Percentiles rank a stretch among this genome's conserved stretches.
Conservation (phyloP, 495 filamentous ascomycete species). For the Penicillium simplicissimum region DNA sequence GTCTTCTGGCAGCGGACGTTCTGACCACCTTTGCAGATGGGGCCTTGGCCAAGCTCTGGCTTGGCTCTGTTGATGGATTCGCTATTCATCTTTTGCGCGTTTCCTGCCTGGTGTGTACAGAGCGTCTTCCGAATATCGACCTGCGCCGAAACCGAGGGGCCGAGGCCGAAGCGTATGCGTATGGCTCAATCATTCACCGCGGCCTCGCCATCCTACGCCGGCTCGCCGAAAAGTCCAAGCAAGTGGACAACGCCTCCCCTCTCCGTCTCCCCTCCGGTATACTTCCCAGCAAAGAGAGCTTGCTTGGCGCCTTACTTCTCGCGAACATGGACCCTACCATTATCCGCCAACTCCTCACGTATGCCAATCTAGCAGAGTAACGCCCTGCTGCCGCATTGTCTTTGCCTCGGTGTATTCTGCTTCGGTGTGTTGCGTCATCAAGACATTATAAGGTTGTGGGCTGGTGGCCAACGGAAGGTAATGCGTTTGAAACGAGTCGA, state of each 20-base stretch:
- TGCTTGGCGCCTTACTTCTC: slow-evolving; percentile 68
- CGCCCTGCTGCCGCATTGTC: background rate
- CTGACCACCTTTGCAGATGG: slow-evolving; percentile 72
- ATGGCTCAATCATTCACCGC: slow-evolving; percentile 62
- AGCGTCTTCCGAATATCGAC: slow-evolving; percentile 47
- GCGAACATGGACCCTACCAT: slow-evolving; percentile 59
- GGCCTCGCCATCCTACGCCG: slow-evolving; percentile 69
- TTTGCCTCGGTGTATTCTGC: slow-evolving; percentile 9
- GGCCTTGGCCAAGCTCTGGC: slow-evolving; percentile 75
- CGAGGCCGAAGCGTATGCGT: slow-evolving; percentile 49
- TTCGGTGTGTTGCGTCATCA: background rate
- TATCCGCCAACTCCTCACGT: slow-evolving; percentile 71
- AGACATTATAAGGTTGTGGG: background rate
- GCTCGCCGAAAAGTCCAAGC: slow-evolving; percentile 70
- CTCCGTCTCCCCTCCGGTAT: slow-evolving; percentile 60
- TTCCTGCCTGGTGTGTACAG: slow-evolving; percentile 65
- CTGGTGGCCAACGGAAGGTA: background rate
- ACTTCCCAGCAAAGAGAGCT: slow-evolving; percentile 67
- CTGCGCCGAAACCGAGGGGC: slow-evolving; percentile 38
- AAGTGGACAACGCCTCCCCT: slow-evolving; percentile 51
- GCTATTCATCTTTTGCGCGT: slow-evolving; percentile 74
- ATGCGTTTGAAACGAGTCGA: slow-evolving; percentile 10
- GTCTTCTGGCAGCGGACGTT: slow-evolving; percentile 88
- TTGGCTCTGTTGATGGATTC: slow-evolving; percentile 83
- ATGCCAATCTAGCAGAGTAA: slow-evolving; percentile 62